Percentiles rank a stretch among this genome's conserved stretches.
These are phyloP conservation scores for Hypoxylon sp. DNA, from an alignment of 2,329 filamentous ascomycete genomes.

Conservation along the genomic window DNA sequence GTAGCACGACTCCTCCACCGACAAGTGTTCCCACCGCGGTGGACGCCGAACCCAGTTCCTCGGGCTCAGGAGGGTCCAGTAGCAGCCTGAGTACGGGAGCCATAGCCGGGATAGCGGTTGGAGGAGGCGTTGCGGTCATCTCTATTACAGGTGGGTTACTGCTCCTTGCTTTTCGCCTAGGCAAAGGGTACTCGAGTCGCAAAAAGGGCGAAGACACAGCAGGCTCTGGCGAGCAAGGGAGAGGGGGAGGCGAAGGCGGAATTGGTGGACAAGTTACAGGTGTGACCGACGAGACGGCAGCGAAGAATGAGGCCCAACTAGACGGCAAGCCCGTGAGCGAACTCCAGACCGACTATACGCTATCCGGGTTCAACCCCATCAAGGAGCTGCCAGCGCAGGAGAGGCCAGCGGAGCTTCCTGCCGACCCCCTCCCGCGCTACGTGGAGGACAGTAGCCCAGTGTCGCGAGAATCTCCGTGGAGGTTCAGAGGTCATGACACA, in stretches of 20 bases:
- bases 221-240: conserved; percentile 5
- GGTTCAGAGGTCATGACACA: background rate
- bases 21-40: background rate
- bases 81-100: conserved; percentile 23
- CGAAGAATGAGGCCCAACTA: conserved; percentile 22
- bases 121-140: conserved; percentile 26
- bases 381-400: conserved; percentile 39
- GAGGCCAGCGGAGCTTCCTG: conserved; percentile 37
- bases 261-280: background rate
- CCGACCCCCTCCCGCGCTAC: conserved; percentile 17
- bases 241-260: background rate
- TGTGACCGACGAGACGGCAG: background rate
- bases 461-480: conserved; percentile 8
- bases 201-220: conserved; percentile 1
- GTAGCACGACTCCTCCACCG: conserved; percentile 1
- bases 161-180: conserved; percentile 35
- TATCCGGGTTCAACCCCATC: conserved; percentile 24
- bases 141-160: conserved; percentile 27
- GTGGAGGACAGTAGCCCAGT: conserved; percentile 14
- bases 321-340: conserved; percentile 37
- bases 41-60: background rate
- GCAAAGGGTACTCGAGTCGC: conserved; percentile 29
- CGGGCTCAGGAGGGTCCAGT: background rate
- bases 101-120: conserved; percentile 39
- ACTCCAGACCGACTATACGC: conserved; percentile 30